Base-by-base conservation (phyloP, 2,329 filamentous ascomycete species). In the Phialocephala sp. region DNA sequence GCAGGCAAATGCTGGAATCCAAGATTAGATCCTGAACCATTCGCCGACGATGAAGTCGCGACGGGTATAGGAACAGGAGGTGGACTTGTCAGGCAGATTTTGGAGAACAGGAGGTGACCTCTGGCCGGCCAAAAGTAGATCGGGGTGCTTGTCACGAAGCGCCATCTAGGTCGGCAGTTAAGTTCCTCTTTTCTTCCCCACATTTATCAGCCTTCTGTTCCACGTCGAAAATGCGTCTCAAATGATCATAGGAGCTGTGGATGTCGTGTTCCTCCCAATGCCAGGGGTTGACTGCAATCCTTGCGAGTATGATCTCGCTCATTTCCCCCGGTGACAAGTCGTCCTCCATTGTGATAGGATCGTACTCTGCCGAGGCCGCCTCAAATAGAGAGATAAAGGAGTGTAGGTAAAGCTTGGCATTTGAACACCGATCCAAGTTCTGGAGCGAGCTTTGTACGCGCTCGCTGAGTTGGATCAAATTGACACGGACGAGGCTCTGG, bases 321-420 rank as follows among this genome's bases (percentile, higher is more conserved):
- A 60, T 47, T 22, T 60, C 39, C 12, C 22, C 58, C 35, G 4
- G 36, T 45, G 58, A 32, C 6, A 32, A 32, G 37, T 45, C 22
- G 39, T 60, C 58, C 39, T 24, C 58, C 37, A n/a, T 45, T 12
- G 41, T 60, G 41, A 60, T 47, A 47, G 58, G 58, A 60, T 60
- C 58, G n/a, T 60, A 47, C 58, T 60, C 39, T 50, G 39, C 41
- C 58, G 58, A 60, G 41, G 39, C 58, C 3, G 58, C 58, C n/a
- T 60, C 20, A 60, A 60, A 60, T 50, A 60, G 58, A 60, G 58
- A 45, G 58, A 60, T 60, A 47, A 60, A 60, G 12, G 58, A 35
- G 24, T 60, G 58, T 27, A 60, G n/a, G 24, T 60, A 47, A 60
- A 60, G 20, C 37, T 22, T 24, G 27, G 58, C 58, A 36, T 45